phyloP scores from a whole-genome alignment of 495 filamentous ascomycete species.

The Talaromyces liani region DNA sequence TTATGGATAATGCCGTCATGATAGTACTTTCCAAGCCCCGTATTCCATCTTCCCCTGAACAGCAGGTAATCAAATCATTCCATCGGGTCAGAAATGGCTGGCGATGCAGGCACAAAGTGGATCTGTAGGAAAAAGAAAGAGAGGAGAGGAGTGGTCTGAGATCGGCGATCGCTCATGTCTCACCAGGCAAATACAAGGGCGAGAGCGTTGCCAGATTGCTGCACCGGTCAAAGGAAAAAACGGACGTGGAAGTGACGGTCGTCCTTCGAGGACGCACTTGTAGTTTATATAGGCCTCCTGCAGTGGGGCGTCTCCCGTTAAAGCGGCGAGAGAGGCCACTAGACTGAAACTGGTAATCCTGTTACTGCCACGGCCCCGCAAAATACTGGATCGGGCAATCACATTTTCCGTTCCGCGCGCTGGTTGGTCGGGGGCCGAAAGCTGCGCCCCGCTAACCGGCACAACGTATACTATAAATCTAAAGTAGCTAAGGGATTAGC shows the following conservation, averaged over 20 bases:
- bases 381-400: neutral
- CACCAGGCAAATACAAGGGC: neutral
- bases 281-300: neutral
- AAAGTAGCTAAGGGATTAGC: no score
- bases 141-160: neutral
- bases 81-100: neutral
- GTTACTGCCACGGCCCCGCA: neutral
- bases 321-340: neutral
- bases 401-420: neutral
- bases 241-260: neutral
- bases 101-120: neutral
- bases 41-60: neutral
- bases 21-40: neutral
- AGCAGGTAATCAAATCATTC: neutral
- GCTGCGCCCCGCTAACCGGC: neutral
- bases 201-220: neutral
- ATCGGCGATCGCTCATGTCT: neutral
- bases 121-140: neutral
- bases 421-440: neutral
- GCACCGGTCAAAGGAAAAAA: neutral
- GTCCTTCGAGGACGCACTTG: neutral
- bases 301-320: neutral
- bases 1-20: neutral
- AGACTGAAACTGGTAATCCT: neutral
- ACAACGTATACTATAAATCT: neutral